These are phyloP conservation scores for Neurospora discreta DNA, from an alignment of 495 filamentous ascomycete species.

Conservation along the genomic window DNA sequence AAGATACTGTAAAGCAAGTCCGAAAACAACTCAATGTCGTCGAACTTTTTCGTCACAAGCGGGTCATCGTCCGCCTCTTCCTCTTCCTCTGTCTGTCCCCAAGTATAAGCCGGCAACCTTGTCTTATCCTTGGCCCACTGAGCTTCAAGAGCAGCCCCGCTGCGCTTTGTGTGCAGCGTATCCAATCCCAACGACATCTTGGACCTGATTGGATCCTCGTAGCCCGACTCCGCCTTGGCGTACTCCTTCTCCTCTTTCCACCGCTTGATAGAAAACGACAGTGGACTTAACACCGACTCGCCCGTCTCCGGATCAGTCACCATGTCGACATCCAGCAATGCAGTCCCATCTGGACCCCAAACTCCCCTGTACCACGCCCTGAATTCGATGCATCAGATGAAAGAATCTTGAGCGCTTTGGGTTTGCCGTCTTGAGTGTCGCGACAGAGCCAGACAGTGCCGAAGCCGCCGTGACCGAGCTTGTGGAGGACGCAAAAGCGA, in stretches of 20 bases:
- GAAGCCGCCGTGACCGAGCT: slow-evolving; percentile 30
- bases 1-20: slow-evolving; percentile 16
- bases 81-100: background rate
- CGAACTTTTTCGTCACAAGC: background rate
- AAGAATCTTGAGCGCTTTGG: background rate
- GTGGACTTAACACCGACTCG: background rate
- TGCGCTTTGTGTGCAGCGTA: background rate
- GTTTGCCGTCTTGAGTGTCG: slow-evolving; percentile 9
- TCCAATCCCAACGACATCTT: background rate
- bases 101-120: background rate
- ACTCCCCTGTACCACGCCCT: background rate
- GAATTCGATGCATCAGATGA: background rate
- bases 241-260: background rate
- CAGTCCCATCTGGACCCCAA: background rate
- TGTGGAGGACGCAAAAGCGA: slow-evolving; percentile 28
- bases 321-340: background rate
- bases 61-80: slow-evolving; percentile 7
- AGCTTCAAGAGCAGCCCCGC: background rate
- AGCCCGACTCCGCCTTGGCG: background rate
- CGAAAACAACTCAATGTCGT: background rate
- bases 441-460: slow-evolving; percentile 35
- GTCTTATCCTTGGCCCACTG: background rate
- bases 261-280: background rate
- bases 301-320: background rate
- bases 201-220: background rate